Evolutionary conservation across 345 rosid species (phyloP), one percentile per base, ranked within the genome.

Genomic region (Erysimum cheiranthoides): DNA sequence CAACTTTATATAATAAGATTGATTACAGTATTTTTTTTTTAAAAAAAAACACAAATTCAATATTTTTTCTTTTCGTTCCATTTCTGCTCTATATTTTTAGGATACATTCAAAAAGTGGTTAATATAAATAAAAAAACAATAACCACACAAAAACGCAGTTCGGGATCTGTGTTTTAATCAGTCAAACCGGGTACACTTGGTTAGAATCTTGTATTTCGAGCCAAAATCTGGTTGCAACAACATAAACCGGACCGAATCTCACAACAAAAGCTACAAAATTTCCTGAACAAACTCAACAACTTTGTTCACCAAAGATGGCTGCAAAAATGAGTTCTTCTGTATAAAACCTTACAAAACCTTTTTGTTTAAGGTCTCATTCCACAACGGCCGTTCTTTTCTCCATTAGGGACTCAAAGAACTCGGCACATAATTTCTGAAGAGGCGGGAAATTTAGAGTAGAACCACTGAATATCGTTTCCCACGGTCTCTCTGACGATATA

Each of bases 361-460:
- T 49, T 50, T 73, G 61, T 53, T 34, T 57, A 39, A 57, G 2
- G n/a, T 68, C 25, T 83, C 81, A 87, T 71, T 86, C 97, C 18
- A 73, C 83, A 38, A 66, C 56, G 8, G 80, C 5, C n/a, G 86
- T 79, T 74, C 93, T 86, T 81, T 84, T 95, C 58, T 90, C 94
- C 86, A 93, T 80, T 63, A 95, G 71, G 1, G 97, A 85, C 75
- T 88, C 99, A 40, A 88, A 78, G 84, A 92, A 92, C 52, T 78
- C 76, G 0, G 83, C 80, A 73, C 99, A 95, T 64, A 95, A 50
- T 73, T 87, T 88, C 67, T 87, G 76, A 8, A 90, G 92, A 3
- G 98, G 97, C 3, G 98, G 97, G 72, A 90, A 94, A 64, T 79
- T 87, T 71, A 92, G 93, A 3, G 98, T 90, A 2, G 98, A 77